Percentiles rank a stretch among this genome's conserved stretches.
These are phyloP conservation scores for Malassezia restricta DNA, from an alignment of 1,284 basidiomycete genomes.

Conservation along the genomic window DNA sequence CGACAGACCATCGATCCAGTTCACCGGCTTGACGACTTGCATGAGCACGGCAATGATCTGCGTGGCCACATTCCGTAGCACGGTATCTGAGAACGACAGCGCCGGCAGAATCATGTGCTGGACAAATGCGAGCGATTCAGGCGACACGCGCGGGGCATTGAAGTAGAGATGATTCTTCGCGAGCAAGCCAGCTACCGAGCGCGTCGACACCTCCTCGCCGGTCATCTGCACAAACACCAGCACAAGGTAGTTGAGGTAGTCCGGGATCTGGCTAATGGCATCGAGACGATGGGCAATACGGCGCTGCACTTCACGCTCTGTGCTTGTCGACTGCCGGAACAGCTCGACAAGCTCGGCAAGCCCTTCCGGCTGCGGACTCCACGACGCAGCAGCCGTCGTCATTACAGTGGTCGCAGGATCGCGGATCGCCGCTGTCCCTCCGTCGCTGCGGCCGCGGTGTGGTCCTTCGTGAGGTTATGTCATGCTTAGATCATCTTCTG, in stretches of 20 bases:
- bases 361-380: slow-evolving; percentile 35
- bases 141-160: slow-evolving; percentile 30
- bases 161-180: slow-evolving; percentile 73
- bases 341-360: slow-evolving; percentile 35
- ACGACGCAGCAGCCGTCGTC: slow-evolving; percentile 20
- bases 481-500: too few species aligned
- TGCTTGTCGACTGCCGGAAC: slow-evolving; percentile 36
- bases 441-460: too few species aligned
- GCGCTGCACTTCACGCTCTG: slow-evolving; percentile 32
- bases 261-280: slow-evolving; percentile 33
- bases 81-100: slow-evolving; percentile 32
- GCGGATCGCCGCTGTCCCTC: too few species aligned
- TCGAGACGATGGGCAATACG: slow-evolving; percentile 38
- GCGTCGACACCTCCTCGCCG: slow-evolving; percentile 74
- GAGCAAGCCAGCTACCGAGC: slow-evolving; percentile 87
- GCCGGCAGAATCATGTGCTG: slow-evolving; percentile 40
- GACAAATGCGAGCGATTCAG: slow-evolving; percentile 38
- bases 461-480: too few species aligned
- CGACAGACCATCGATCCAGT: slow-evolving; percentile 39
- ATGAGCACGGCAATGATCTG: slow-evolving; percentile 44
- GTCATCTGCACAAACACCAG: slow-evolving; percentile 72
- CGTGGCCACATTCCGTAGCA: slow-evolving; percentile 42
- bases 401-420: neutral
- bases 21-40: slow-evolving; percentile 34
- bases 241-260: slow-evolving; percentile 85